Base-by-base conservation (phyloP, 305 asterid genomes). In the Fraxinus latifolia region DNA sequence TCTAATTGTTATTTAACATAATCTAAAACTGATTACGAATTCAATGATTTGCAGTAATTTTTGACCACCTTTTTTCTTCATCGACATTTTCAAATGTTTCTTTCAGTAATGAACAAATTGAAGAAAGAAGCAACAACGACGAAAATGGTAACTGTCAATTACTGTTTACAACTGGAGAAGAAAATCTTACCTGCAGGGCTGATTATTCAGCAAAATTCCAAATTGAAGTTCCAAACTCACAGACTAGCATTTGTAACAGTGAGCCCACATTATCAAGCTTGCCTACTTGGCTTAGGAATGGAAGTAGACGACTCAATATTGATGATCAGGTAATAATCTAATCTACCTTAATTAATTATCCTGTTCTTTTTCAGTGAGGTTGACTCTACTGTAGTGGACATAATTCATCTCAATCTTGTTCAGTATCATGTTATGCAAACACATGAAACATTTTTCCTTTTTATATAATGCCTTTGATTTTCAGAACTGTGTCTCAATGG, bases 251-350 rank as follows among this genome's bases (percentile, higher is more conserved):
- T 76, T 76, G 78, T 31, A 75, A 76, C 19, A 82, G 37, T 53
- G 90, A 82, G 71, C 75, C 88, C 53, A 79, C 89, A 31, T 79
- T 89, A 80, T 89, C 97, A 32, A 88, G 85, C 81, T 80, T 95
- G 83, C 98, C 98, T 79, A 83, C 89, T 78, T 95, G 98, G 98
- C 97, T 93, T 21, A 91, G 87, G 83, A 91, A 89, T 76, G 95
- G 92, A 81, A 86, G 87, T 42, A 85, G 76, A 85, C 85, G 91
- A 86, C 86, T 86, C 8, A 82, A 82, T 82, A 82, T 58, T 81
- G 88, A 78, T 79, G 77, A 90, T 79, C 88, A 94, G 94, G 98
- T 94, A 60, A 78, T 42, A 80, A 77, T 85, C 39, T 47, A 55
- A 14, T 4, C 37, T 65, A 65, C 32, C 72, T 34, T 34, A 34